Evolutionary conservation across 371 early-diverging fungal genomes (phyloP).

Genomic region (Mortierella sp.): DNA sequence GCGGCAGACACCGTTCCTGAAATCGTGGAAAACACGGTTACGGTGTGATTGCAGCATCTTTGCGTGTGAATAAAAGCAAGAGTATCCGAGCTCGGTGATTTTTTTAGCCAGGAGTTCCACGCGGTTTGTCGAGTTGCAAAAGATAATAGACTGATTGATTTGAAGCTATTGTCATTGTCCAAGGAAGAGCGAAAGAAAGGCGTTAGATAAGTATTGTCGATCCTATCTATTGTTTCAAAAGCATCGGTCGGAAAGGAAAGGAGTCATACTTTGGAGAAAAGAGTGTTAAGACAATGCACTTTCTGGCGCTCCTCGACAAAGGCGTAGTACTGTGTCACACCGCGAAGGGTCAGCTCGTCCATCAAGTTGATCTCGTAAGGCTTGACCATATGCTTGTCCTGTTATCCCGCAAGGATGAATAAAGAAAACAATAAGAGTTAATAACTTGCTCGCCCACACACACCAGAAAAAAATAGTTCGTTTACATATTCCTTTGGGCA

Average conservation of each 20-base stretch:
- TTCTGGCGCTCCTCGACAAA: conserved; percentile 99
- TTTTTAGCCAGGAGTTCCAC: conserved; percentile 98
- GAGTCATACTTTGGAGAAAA: conserved; percentile 90
- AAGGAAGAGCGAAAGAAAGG: background rate
- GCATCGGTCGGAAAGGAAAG: background rate
- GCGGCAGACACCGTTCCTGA: conserved; percentile 96
- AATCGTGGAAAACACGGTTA: conserved; percentile 99
- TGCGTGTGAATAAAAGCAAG: conserved; percentile 98
- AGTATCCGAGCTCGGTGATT: conserved; percentile 98
- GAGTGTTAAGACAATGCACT: conserved; percentile 97
- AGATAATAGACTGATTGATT: conserved; percentile 99
- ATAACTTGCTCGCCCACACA: background rate
- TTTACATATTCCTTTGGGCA: background rate
- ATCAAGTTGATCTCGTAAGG: conserved; percentile 99
- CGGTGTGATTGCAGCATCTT: conserved; percentile 98
- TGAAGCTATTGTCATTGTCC: conserved; percentile 75
- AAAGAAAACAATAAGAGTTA: conserved; percentile 4
- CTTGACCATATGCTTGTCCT: conserved; percentile 91
- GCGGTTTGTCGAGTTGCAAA: conserved; percentile 98
- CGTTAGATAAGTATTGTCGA: background rate
- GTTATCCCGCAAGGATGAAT: background rate
- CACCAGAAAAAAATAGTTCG: background rate
- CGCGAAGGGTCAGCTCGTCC: conserved; percentile 98
- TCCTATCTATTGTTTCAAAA: background rate
- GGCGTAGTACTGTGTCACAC: conserved; percentile 99